Evolutionary conservation across 176 grass and related monocot species (phyloP).

Genomic region (Triticum aestivum): IWGSC_CS_RefSeq_v2.1 NC_057807.1:219633072-219633571

Average conservation of each 20-base stretch:
- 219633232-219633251: conserved; percentile 1
- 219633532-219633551: conserved; percentile 22
- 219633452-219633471: not conserved
- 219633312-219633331: not conserved
- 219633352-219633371: not conserved
- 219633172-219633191: no score
- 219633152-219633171: not conserved
- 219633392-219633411: not conserved
- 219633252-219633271: not conserved
- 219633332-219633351: not conserved
- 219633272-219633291: not conserved
- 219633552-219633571: conserved; percentile 27
- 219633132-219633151: not conserved
- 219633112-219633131: not conserved
- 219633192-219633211: no score
- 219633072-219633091: not conserved
- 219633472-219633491: not conserved
- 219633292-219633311: not conserved
- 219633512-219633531: not conserved
- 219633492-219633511: not conserved
- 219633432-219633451: conserved; percentile 8
- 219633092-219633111: not conserved
- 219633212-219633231: not conserved
- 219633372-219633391: not conserved
- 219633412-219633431: conserved; percentile 16